These are phyloP conservation scores for Condylostoma magnum DNA, from an alignment of 169 alveolate genomes.

Conservation along the genomic window DNA sequence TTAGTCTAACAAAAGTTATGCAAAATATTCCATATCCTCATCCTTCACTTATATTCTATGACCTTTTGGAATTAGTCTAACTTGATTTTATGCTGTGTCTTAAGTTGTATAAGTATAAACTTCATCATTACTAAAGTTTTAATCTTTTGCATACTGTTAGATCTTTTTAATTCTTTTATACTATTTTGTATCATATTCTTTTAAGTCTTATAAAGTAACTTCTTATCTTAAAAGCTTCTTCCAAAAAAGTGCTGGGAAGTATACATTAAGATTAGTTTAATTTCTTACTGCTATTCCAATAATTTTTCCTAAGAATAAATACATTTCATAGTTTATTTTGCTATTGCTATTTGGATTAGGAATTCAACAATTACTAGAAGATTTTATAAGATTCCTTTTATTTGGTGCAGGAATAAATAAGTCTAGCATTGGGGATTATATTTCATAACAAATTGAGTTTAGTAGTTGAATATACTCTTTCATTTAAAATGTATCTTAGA, in stretches of 20 bases:
- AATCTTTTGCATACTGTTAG: too few relatives aligned
- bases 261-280: neutral
- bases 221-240: neutral
- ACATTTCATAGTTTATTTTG: slow-evolving; percentile 42
- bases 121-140: neutral
- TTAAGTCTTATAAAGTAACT: neutral
- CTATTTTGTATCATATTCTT: neutral
- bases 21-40: slow-evolving; percentile 47
- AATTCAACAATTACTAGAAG: slow-evolving; percentile 61
- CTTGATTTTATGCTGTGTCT: slow-evolving; percentile 34
- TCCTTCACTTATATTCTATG: slow-evolving; percentile 40
- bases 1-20: slow-evolving; percentile 42
- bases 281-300: slow-evolving; percentile 23
- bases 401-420: slow-evolving; percentile 80
- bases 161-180: too few relatives aligned
- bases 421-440: slow-evolving; percentile 68
- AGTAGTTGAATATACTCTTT: slow-evolving; percentile 88
- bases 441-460: slow-evolving; percentile 72
- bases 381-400: slow-evolving; percentile 66
- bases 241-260: slow-evolving; percentile 28
- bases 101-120: slow-evolving; percentile 17
- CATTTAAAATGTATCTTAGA: slow-evolving; percentile 88
- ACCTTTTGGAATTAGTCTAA: slow-evolving; percentile 68
- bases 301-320: slow-evolving; percentile 9
- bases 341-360: slow-evolving; percentile 61